These are phyloP conservation scores for Tubosaeta sp. DNA, from an alignment of 768 basidiomycete species.

Conservation along the genomic window DNA sequence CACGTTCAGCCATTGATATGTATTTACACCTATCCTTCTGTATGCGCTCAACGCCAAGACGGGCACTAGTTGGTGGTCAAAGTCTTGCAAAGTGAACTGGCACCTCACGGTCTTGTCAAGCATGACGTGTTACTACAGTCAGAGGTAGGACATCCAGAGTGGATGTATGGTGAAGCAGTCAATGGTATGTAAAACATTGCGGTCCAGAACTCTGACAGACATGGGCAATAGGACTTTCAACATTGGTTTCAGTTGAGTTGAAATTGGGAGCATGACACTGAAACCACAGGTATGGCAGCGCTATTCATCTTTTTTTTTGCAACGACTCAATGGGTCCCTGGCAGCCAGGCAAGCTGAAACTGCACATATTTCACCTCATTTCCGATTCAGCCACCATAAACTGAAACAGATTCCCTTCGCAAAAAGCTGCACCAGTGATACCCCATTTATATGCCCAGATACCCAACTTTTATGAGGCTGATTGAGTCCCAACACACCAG, in stretches of 20 bases:
- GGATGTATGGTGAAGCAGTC: conserved; percentile 55
- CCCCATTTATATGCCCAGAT: conserved; percentile 74
- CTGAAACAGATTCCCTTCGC: conserved; percentile 97
- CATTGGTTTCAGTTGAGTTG: too few species aligned
- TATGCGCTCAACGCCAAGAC: conserved; percentile 75
- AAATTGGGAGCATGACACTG: too few species aligned
- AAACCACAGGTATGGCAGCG: conserved; percentile 67
- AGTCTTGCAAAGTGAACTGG: conserved; percentile 67
- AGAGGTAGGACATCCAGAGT: conserved; percentile 43
- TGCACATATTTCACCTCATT: conserved; percentile 85
- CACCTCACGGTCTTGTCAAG: conserved; percentile 65
- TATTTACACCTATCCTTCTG: conserved; percentile 72
- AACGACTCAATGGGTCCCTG: conserved; percentile 5
- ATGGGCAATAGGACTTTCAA: too few species aligned
- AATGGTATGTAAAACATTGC: conserved; percentile 55
- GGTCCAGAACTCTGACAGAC: conserved; percentile 56
- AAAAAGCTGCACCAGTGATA: conserved; percentile 79
- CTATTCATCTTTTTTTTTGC: neutral
- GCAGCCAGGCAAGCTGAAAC: conserved; percentile 86
- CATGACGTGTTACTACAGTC: conserved; percentile 68
- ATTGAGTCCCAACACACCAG: conserved; percentile 98
- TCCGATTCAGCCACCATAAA: conserved; percentile 86
- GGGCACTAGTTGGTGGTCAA: conserved; percentile 84
- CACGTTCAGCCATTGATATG: conserved; percentile 74
- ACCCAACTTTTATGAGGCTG: conserved; percentile 41